Evolutionary conservation across 208 protist species (phyloP).

Genomic region (Trypanosoma theileri): DNA sequence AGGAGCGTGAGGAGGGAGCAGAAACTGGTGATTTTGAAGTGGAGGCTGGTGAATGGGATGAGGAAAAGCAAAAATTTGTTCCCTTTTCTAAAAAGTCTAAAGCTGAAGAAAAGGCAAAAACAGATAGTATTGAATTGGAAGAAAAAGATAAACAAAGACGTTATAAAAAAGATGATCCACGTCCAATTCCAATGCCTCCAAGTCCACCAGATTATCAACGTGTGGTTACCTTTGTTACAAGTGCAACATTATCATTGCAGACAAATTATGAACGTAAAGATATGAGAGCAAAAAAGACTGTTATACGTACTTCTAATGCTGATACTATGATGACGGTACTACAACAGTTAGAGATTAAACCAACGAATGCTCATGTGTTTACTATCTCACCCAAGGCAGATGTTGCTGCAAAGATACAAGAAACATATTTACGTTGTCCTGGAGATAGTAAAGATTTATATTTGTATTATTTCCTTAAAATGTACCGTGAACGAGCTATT

Average conservation of each 20-base stretch:
- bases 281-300: conserved; percentile 66
- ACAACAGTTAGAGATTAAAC: conserved; percentile 73
- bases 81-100: conserved; percentile 47
- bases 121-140: background rate
- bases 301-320: conserved; percentile 79
- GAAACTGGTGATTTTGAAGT: conserved; percentile 51
- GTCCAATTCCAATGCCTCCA: conserved; percentile 78
- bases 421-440: conserved; percentile 91
- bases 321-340: conserved; percentile 74
- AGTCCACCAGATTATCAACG: conserved; percentile 57
- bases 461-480: conserved; percentile 95
- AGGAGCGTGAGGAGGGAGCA: conserved; percentile 75
- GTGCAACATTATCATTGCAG: conserved; percentile 90
- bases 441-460: conserved; percentile 95
- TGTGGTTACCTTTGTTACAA: conserved; percentile 84
- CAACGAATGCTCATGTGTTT: conserved; percentile 78
- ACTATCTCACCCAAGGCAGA: conserved; percentile 66
- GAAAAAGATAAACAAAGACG: background rate
- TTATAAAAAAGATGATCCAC: conserved; percentile 62
- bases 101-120: conserved; percentile 18
- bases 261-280: conserved; percentile 85
- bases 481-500: conserved; percentile 82
- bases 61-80: conserved; percentile 63
- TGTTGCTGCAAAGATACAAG: conserved; percentile 82
- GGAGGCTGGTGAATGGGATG: conserved; percentile 73